Base-by-base conservation (phyloP, 2,329 filamentous ascomycete species). In the Beauveria sp. region DNA sequence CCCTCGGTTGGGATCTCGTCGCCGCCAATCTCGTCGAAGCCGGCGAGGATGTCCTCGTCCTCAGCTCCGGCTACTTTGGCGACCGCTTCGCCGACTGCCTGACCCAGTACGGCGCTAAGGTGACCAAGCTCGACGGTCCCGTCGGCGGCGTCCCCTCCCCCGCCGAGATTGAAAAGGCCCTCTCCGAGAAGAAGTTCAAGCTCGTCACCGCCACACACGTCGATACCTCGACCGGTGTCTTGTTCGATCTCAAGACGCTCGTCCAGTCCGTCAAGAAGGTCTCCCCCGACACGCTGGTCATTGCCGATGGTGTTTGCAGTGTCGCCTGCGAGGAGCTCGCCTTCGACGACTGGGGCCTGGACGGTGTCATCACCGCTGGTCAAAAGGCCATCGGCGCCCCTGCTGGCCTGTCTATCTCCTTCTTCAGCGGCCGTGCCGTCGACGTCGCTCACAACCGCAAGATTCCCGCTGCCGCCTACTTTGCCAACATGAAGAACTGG, bases 311-410 rank as follows among this genome's bases (percentile, higher is more conserved):
- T 65, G 94, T 99, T 55, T 99, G 94, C 85, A 96, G 91, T 74
- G 92, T 99, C 59, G 94, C 92, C 52, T 92, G 88, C 68, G 94
- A 99, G 77, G 92, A 97, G 78, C 93, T 99, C 68, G 87, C 88
- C 50, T 99, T 99, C 73, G 94, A 99, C 72, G 89, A 90, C 59
- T 97, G 93, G 94, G 87, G 88, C 65, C 79, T 99, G 54, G 94
- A 99, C 74, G 91, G 87, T 67, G 93, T 97, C 48, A 81, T 99
- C 62, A 99, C 94, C 2, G 94, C 94, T 63, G 92, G 90, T 64
- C 94, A 99, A 73, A 99, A 99, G 81, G 94, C 91, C 66, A 96
- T 99, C 69, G 94, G 94, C 61, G 93, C 90, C 74, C 94, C 94
- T 3, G 94, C 94, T 37, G 94, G 94, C 66, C 82, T 99, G 64